These are phyloP conservation scores for Mollisiaceae sp. DNA, from an alignment of 2,329 filamentous ascomycete species.

Conservation along the genomic window DNA sequence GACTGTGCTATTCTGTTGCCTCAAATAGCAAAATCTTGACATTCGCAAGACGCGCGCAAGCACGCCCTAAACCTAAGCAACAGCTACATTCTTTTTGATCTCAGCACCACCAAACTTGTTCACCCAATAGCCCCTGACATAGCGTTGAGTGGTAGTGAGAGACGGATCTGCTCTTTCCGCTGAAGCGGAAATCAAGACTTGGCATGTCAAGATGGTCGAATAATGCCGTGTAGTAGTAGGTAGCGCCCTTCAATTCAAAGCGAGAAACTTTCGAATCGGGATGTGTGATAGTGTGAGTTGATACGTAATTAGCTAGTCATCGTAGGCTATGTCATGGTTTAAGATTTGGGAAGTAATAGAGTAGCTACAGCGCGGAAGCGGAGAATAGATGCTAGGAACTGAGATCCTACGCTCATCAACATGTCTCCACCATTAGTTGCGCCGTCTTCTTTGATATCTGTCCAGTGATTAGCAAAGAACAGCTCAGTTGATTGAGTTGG, in stretches of 20 bases:
- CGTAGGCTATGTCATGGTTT: not conserved
- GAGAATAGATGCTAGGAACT: not conserved
- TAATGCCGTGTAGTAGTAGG: conserved; percentile 69
- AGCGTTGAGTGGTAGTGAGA: conserved; percentile 83
- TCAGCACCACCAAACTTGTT: conserved; percentile 67
- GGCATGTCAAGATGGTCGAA: conserved; percentile 49
- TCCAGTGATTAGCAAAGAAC: not conserved
- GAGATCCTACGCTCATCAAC: not conserved
- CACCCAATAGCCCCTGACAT: conserved; percentile 85
- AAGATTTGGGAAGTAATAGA: not conserved
- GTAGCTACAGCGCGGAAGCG: not conserved
- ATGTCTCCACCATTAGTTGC: conserved; percentile 6
- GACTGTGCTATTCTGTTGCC: conserved; percentile 1
- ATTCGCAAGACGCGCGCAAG: not conserved
- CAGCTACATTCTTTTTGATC: conserved; percentile 31
- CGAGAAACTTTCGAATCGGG: conserved; percentile 40
- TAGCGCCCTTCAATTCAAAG: conserved; percentile 61
- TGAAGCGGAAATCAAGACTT: conserved; percentile 55
- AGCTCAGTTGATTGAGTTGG: too few relatives aligned
- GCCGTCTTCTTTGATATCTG: conserved; percentile 37
- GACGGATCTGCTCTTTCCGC: conserved; percentile 49
- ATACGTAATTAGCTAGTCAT: not conserved
- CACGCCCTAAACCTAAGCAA: not conserved
- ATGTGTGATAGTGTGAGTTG: not conserved
- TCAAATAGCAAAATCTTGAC: not conserved